Evolutionary conservation across 192 early-diverging fungal genomes (phyloP).

Genomic region (Piromyces finnis): DNA sequence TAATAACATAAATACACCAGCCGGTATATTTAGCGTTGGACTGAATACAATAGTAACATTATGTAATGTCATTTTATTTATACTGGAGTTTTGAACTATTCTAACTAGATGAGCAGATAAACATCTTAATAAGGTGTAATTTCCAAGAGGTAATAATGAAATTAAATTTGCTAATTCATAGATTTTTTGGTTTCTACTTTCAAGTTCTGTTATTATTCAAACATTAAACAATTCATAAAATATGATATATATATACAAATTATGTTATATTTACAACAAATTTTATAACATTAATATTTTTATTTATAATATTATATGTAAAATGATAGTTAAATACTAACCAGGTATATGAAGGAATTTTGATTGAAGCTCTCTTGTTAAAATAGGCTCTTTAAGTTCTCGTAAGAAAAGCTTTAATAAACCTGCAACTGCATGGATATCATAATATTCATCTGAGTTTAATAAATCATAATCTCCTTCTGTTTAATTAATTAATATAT

Average conservation of each 20-base stretch:
- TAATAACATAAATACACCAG: slow-evolving; percentile 79
- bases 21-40: slow-evolving; percentile 83
- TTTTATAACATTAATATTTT: too few relatives aligned
- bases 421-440: slow-evolving; percentile 86
- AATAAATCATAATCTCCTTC: slow-evolving; percentile 63
- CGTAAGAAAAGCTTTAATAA: slow-evolving; percentile 81
- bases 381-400: slow-evolving; percentile 69
- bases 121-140: slow-evolving; percentile 76
- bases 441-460: slow-evolving; percentile 42
- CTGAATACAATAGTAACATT: slow-evolving; percentile 95
- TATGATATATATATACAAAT: too few relatives aligned
- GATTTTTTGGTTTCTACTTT: slow-evolving; percentile 62
- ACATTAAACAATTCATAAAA: too few relatives aligned
- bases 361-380: slow-evolving; percentile 70
- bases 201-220: slow-evolving; percentile 30
- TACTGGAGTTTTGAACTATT: slow-evolving; percentile 61
- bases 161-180: slow-evolving; percentile 65
- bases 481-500: too few relatives aligned
- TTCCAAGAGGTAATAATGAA: slow-evolving; percentile 56
- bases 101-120: slow-evolving; percentile 79
- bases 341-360: slow-evolving; percentile 71
- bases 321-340: slow-evolving; percentile 5
- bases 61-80: slow-evolving; percentile 87
- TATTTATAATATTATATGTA: too few relatives aligned
- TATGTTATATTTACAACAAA: too few relatives aligned